Conservation (phyloP, 2,329 filamentous ascomycete species). For the Botrytis deweyae region DNA sequence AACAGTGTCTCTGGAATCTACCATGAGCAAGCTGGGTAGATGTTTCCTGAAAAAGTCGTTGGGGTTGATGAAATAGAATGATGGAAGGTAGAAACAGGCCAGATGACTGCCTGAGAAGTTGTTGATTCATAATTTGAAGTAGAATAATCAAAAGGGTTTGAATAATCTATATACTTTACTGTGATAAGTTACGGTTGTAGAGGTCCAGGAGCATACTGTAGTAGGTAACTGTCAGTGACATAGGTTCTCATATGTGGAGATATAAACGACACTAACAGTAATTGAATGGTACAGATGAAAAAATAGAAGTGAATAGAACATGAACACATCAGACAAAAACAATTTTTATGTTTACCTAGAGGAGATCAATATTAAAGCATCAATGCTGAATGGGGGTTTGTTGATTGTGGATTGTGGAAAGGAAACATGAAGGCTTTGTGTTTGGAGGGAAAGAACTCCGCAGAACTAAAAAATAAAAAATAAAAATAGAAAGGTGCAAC, state of each 20-base stretch:
- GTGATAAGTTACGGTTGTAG: not conserved
- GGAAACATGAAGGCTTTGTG: not conserved
- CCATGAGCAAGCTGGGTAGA: not conserved
- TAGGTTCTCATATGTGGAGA: not conserved
- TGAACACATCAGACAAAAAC: not conserved
- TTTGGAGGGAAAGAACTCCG: not conserved
- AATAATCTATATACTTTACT: not conserved
- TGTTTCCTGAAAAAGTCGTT: not conserved
- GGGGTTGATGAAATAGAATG: not conserved
- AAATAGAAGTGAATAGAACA: slow-evolving; percentile 4
- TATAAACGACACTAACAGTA: not conserved
- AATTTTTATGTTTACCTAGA: not conserved
- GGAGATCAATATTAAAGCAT: not conserved
- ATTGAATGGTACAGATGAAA: not conserved
- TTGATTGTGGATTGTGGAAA: not conserved
- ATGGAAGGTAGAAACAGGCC: not conserved
- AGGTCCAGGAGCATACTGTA: not conserved
- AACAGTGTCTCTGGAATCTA: not conserved
- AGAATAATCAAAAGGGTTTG: not conserved
- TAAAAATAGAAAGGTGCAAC: not conserved
- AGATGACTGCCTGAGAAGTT: not conserved
- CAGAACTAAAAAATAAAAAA: not conserved
- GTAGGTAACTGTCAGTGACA: not conserved
- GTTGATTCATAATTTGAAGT: not conserved
- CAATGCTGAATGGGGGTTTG: not conserved